Evolutionary conservation across 179 eudicot genomes (phyloP), one percentile per base, ranked within the genome.

Genomic region (Monotropa hypopitys): DNA sequence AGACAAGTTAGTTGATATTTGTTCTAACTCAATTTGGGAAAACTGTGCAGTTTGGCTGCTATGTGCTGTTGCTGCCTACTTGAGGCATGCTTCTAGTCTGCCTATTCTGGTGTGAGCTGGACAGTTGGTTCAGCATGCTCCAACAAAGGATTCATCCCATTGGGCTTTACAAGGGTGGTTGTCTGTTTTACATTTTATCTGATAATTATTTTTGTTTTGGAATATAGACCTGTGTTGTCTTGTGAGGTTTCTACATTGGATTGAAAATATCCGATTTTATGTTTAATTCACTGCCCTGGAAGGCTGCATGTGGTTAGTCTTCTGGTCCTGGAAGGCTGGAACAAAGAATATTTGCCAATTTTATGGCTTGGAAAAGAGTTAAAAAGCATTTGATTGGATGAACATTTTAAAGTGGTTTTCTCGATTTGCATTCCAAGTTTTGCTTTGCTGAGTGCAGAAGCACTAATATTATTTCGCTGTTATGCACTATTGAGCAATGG

Each of bases 31-130:
- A 23, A 30, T 57, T 30, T 10, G 15, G 28, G 4, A 59, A 0
- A 11, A 10, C 28, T 68, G 46, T 20, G 54, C 73, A 70, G 73
- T 16, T 70, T 70, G 73, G 75, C 75, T 50, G 75, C 75, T 28
- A 43, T 72, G 38, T 72, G 75, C 75, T 72, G 75, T 30, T 72
- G 75, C 26, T 72, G 75, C 43, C 75, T 72, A 23, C 75, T 72
- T 16, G 73, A 70, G 23, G 73, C 73, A 13, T 45, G 53, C 35
- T 70, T 70, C 73, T 70, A 47, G n/a, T 53, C 32, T 30, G 65
- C 20, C 23, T 47, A 7, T 38, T 28, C 40, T 49, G 75, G 35
- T 46, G 45, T 35, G 47, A 53, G 63, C 57, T 7, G 76, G 45
- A 7, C 50, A n/a, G 38, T 15, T 40, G 68, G 26, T 74, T 51